A percentile compares a stretch with the other conserved stretches of the same genome.
phyloP scores from a whole-genome alignment of 306 rosid species.

The Fragaria nilgerrensis region DNA sequence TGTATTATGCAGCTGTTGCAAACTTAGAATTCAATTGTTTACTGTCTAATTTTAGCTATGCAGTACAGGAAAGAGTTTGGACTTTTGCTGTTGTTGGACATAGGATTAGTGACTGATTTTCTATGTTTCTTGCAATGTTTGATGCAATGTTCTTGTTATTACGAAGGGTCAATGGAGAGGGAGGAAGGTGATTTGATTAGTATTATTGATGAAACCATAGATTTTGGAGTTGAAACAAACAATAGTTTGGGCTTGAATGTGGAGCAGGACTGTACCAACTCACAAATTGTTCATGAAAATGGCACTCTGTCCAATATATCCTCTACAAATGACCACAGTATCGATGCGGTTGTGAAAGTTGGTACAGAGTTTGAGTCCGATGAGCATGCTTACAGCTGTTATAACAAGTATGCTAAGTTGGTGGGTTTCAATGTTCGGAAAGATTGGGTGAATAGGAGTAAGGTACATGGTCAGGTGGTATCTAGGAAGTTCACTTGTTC shows the following conservation, averaged over 20 bases:
- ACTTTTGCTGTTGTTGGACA: not conserved
- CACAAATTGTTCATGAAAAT: conserved; percentile 21
- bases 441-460: conserved; percentile 73
- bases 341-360: conserved; percentile 28
- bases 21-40: not conserved
- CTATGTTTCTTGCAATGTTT: not conserved
- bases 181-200: conserved; percentile 28
- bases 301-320: conserved; percentile 25
- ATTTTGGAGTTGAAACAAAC: conserved; percentile 29
- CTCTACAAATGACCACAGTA: conserved; percentile 4
- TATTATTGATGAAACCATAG: conserved; percentile 34
- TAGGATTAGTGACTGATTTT: not conserved
- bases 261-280: conserved; percentile 34
- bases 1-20: not conserved
- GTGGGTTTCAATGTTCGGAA: conserved; percentile 60
- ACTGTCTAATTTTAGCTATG: not conserved
- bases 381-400: conserved; percentile 58
- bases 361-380: conserved; percentile 56
- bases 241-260: conserved; percentile 58
- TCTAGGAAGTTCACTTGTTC: conserved; percentile 77
- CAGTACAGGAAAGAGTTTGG: not conserved
- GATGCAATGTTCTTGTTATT: conserved; percentile 11
- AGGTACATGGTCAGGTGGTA: conserved; percentile 66
- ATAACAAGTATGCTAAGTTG: conserved; percentile 52
- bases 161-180: conserved; percentile 54